These are phyloP conservation scores for Phylloporus sp. DNA, from an alignment of 768 basidiomycete genomes.

Conservation along the genomic window DNA sequence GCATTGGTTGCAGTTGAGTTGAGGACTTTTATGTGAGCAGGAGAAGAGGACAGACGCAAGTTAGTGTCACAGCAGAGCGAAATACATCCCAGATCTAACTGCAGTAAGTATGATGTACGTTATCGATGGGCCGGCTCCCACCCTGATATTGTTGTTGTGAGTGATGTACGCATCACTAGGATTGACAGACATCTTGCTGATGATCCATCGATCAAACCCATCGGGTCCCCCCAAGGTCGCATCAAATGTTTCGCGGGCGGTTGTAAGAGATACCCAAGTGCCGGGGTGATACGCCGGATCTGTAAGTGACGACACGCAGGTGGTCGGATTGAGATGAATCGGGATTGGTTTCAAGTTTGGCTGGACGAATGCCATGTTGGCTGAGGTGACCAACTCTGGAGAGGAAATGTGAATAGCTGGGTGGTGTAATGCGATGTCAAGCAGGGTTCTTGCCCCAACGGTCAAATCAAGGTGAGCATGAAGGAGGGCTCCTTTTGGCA, in stretches of 20 bases:
- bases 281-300: conserved; percentile 39
- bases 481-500: conserved; percentile 77
- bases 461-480: conserved; percentile 76
- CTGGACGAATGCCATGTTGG: conserved; percentile 38
- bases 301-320: conserved; percentile 25
- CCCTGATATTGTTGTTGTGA: conserved; percentile 67
- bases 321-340: conserved; percentile 10
- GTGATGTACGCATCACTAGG: conserved; percentile 68
- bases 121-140: conserved; percentile 13
- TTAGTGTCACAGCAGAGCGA: conserved; percentile 45
- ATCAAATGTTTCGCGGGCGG: conserved; percentile 51
- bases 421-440: conserved; percentile 51
- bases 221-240: conserved; percentile 50
- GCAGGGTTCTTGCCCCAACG: conserved; percentile 49
- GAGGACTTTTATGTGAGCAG: background rate
- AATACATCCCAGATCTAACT: conserved; percentile 76
- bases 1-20: background rate
- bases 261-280: conserved; percentile 51
- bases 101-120: background rate
- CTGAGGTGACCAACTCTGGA: conserved; percentile 33
- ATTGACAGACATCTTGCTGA: conserved; percentile 57
- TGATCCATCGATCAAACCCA: conserved; percentile 67
- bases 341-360: conserved; percentile 55
- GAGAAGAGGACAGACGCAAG: conserved; percentile 37
- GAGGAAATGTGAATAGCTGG: conserved; percentile 57